Percentiles rank a stretch among this genome's conserved stretches.
phyloP scores from a whole-genome alignment of 306 rosid genomes.

The Carpinus viminea region DNA sequence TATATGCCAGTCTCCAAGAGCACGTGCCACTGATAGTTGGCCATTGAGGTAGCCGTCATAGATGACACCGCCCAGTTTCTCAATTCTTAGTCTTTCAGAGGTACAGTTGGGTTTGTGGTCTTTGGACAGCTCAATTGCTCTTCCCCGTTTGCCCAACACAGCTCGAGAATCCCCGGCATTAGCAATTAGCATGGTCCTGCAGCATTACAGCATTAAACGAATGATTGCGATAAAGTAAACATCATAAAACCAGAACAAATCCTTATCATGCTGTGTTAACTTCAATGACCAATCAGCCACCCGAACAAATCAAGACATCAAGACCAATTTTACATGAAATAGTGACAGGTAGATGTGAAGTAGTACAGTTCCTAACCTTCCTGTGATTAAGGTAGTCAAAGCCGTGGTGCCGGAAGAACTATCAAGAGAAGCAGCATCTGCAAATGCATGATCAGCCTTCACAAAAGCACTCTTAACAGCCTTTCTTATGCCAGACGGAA shows the following conservation, averaged over 20 bases:
- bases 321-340: neutral
- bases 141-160: slow-evolving; percentile 61
- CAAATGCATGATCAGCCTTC: slow-evolving; percentile 60
- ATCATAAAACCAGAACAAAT: neutral
- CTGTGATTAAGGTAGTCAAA: slow-evolving; percentile 43
- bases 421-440: slow-evolving; percentile 55
- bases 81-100: slow-evolving; percentile 68
- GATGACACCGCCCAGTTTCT: slow-evolving; percentile 68
- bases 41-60: slow-evolving; percentile 75
- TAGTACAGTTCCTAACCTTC: slow-evolving; percentile 43
- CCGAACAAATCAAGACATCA: neutral
- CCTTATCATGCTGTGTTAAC: neutral
- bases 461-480: slow-evolving; percentile 53
- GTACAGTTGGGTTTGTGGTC: slow-evolving; percentile 76
- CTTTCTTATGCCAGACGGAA: slow-evolving; percentile 40
- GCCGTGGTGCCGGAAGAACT: slow-evolving; percentile 65
- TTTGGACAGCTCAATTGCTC: slow-evolving; percentile 68
- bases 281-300: neutral
- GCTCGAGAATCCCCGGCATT: slow-evolving; percentile 76
- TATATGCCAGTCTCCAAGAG: slow-evolving; percentile 78
- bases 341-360: neutral
- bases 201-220: slow-evolving; percentile 14
- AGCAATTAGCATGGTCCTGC: slow-evolving; percentile 56
- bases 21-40: slow-evolving; percentile 69
- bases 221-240: neutral